Evolutionary conservation across 1,139 yeast species (phyloP), one percentile per base, ranked within the genome.

Genomic region (Lodderomyces beijingensis): DNA sequence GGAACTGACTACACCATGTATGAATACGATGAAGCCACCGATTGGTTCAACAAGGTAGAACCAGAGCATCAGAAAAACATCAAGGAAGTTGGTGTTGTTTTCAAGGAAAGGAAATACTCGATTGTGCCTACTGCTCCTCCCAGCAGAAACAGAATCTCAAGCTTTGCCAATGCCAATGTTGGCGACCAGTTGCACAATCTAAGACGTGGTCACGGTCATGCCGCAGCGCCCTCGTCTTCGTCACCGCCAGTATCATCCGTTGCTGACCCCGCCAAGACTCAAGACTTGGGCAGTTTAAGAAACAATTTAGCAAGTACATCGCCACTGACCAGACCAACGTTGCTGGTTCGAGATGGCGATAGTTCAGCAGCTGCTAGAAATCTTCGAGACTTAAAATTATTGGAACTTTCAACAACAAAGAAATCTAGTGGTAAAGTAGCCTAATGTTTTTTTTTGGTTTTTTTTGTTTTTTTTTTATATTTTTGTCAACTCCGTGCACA

Each of bases 1-100:
- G 98, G 97, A 4, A 94, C 93, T 3, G 91, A 86, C 40, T 89
- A 95, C 83, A 74, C 86, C 13, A 69, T 88, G 59, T 89, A 81
- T 57, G 94, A 87, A 53, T 89, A 83, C 56, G 83, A 85, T 47
- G 96, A 87, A 45, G 63, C 62, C 5, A 59, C 72, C 19, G 91
- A 88, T 55, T 79, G 87, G 82, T 89, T 89, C 58, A 74, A 67
- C 35, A 76, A 82, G 45, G 81, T 86, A 5, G 77, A 81, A 34
- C 80, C 86, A 9, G 80, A 79, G 25, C 78, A 74, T 40, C 65
- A 79, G 45, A 72, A 70, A 55, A 74, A 74, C 46, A 58, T 71
- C 43, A 72, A 74, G 45, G 85, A 81, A 49, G 79, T 80, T 21
- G 86, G 85, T 0, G 77, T 81, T 11, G 70, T 76, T 0, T 79